Evolutionary conservation across 352 stramenopile genomes (phyloP), one percentile per base, ranked within the genome.

Genomic region (Phytophthora pinifolia): DNA sequence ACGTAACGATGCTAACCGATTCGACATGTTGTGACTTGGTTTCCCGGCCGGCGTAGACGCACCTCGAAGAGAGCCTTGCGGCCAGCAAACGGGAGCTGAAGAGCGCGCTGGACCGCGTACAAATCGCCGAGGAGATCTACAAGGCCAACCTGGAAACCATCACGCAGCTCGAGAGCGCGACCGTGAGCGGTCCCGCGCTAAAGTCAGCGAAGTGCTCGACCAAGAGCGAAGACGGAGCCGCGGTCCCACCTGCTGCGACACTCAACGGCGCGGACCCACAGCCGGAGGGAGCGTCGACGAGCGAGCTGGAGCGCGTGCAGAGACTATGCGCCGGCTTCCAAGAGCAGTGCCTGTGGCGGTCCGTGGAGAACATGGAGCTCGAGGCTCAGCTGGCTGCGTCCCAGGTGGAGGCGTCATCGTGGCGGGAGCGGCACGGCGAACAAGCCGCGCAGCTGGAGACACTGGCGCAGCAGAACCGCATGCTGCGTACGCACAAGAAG

Each of bases 301-400:
- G 57, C 13, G 59, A 76, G 50, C 57, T 78, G 14, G 60, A 88
- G 46, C 68, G 69, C 1, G 54, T 74, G 34, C 62, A 77, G 49
- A 60, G 59, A 51, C 53, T 88, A 32, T 87, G 79, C 29, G 78
- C 75, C 13, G 66, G 65, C n/a, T 88, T 90, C 50, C 79, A 90
- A 55, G 70, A 90, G 50, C 77, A 90, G 61, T 86, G 79, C 70
- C 54, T 90, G n/a, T 90, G 76, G 79, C 71, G 73, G 25, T 86
- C 78, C 3, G 77, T 90, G 18, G 77, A 90, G 51, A 72, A 75
- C 25, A 70, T 72, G 12, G 77, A 90, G 54, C 78, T 80, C 30
- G 71, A 88, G 50, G 67, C 72, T 42, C 69, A 76, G 7, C 45
- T 74, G 17, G 60, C 65, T 54, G 60, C 52, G 47, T 54, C 56